Evolutionary conservation across 2,329 filamentous ascomycete species (phyloP).

Genomic region (Plenodomus lindquistii): DNA sequence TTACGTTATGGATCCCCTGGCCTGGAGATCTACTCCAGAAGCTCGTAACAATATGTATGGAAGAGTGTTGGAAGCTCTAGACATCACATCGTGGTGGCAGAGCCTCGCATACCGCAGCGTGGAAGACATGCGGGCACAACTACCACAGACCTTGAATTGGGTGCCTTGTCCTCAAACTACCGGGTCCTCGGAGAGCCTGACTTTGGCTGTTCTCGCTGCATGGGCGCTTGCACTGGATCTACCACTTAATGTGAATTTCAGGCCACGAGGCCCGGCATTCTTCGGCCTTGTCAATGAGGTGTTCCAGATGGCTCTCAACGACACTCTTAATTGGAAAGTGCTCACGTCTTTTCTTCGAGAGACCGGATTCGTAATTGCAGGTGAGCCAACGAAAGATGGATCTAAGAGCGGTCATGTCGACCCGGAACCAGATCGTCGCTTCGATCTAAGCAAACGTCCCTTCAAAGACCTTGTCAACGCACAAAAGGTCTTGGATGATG

Average conservation of each 20-base stretch:
- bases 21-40: conserved; percentile 1
- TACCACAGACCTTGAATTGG: conserved; percentile 3
- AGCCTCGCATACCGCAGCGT: background rate
- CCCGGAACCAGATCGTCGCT: conserved; percentile 3
- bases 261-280: conserved; percentile 1
- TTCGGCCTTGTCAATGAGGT: conserved; percentile 8
- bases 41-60: conserved; percentile 1
- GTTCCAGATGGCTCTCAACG: conserved; percentile 5
- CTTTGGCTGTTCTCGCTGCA: background rate
- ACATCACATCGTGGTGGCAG: background rate
- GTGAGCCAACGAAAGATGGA: background rate
- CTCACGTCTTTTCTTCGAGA: conserved; percentile 13
- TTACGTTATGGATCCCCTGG: conserved; percentile 9
- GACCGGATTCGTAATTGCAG: conserved; percentile 2
- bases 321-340: conserved; percentile 12
- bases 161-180: conserved; percentile 4
- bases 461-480: background rate
- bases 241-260: background rate
- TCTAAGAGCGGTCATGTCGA: background rate
- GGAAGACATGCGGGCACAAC: background rate
- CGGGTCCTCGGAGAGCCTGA: background rate
- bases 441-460: conserved; percentile 4
- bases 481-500: background rate
- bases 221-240: background rate
- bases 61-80: background rate